phyloP scores from a whole-genome alignment of 2,329 filamentous ascomycete species.

The Pseudopyricularia javanii region DNA sequence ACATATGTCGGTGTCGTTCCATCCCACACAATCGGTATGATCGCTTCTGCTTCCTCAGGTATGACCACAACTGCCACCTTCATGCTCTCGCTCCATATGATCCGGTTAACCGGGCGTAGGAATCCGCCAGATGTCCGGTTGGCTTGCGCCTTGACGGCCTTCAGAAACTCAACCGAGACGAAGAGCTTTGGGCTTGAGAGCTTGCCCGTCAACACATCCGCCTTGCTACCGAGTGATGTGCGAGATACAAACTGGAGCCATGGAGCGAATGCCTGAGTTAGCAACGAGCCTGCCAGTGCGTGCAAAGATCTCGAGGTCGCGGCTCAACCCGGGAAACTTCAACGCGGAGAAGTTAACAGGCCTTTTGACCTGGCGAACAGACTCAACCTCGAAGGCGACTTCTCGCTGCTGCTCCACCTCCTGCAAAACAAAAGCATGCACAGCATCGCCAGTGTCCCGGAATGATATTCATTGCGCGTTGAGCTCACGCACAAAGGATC shows the following conservation, averaged over 20 bases:
- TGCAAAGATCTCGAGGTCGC: constrained; percentile 30
- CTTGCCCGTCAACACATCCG: constrained; percentile 10
- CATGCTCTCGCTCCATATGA: constrained; percentile 37
- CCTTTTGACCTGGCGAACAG: constrained; percentile 40
- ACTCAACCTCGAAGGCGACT: constrained; percentile 44
- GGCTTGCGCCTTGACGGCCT: constrained; percentile 7
- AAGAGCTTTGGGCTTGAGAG: background rate
- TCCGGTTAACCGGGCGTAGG: constrained; percentile 44
- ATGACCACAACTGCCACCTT: constrained; percentile 43
- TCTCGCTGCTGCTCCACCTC: constrained; percentile 50
- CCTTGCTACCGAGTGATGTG: constrained; percentile 21
- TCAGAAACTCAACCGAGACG: constrained; percentile 17
- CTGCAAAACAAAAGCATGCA: constrained; percentile 38
- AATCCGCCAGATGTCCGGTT: constrained; percentile 7
- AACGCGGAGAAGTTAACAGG: constrained; percentile 25
- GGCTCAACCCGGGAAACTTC: constrained; percentile 31
- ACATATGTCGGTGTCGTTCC: constrained; percentile 24
- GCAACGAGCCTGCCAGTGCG: constrained; percentile 27
- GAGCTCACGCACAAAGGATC: constrained; percentile 18
- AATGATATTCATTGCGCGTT: constrained; percentile 14
- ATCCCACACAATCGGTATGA: constrained; percentile 32
- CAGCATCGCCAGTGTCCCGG: constrained; percentile 24
- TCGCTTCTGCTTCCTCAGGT: constrained; percentile 47
- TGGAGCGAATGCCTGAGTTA: constrained; percentile 21
- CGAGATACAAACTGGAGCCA: constrained; percentile 26